These are phyloP conservation scores for Chloris gayana DNA, from an alignment of 176 grass and related monocot species.

Conservation along the genomic window DNA sequence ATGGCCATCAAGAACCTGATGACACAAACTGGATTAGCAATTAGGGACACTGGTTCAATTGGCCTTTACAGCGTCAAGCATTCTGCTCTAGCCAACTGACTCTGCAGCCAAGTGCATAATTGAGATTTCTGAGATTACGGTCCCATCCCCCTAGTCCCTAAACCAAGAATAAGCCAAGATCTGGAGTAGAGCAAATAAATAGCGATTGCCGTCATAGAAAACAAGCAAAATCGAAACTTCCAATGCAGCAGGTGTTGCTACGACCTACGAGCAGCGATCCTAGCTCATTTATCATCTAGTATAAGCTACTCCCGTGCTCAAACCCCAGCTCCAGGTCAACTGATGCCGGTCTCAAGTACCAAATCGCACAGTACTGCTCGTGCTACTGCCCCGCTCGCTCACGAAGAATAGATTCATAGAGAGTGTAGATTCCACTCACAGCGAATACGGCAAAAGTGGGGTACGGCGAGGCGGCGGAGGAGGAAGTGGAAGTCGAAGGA, in stretches of 20 bases:
- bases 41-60: background rate
- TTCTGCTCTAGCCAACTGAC: background rate
- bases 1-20: constrained; percentile 90
- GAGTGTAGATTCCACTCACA: constrained; percentile 37
- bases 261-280: too few species aligned
- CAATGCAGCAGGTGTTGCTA: constrained; percentile 10
- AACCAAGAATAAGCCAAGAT: constrained; percentile 24
- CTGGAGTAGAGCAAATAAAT: constrained; percentile 13
- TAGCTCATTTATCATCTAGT: background rate
- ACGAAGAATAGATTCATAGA: background rate
- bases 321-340: background rate
- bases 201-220: too few species aligned
- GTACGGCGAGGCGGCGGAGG: constrained; percentile 44
- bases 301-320: background rate
- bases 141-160: background rate
- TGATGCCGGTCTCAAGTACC: background rate
- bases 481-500: constrained; percentile 49
- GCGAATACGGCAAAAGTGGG: constrained; percentile 83
- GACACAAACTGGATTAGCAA: background rate
- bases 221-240: constrained; percentile 25
- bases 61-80: background rate
- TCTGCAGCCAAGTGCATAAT: background rate
- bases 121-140: constrained; percentile 7
- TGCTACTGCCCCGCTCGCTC: background rate
- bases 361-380: constrained; percentile 8